Conservation (phyloP, 768 basidiomycete species). For the Collybia mongolica region DNA sequence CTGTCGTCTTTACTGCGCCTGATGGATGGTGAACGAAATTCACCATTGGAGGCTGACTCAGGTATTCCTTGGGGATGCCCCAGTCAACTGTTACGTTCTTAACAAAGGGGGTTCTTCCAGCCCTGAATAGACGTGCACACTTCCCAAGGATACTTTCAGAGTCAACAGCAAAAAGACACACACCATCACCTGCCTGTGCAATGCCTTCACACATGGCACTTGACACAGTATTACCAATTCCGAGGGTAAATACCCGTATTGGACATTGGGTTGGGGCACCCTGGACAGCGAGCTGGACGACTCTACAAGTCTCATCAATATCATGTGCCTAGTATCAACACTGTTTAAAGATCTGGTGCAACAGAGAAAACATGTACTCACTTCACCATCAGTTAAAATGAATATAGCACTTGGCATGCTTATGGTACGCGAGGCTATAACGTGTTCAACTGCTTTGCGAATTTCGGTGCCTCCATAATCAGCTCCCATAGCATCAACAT, state of each 20-base stretch:
- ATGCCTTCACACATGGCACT: conserved; percentile 51
- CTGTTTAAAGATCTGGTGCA: not conserved
- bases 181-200: conserved; percentile 54
- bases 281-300: conserved; percentile 29
- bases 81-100: conserved; percentile 50
- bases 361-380: conserved; percentile 15
- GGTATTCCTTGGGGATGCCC: conserved; percentile 31
- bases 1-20: conserved; percentile 15
- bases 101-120: conserved; percentile 46
- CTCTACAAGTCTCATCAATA: conserved; percentile 15
- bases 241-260: conserved; percentile 55
- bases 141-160: conserved; percentile 47
- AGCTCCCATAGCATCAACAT: conserved; percentile 39
- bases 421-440: conserved; percentile 31
- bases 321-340: conserved; percentile 15
- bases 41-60: conserved; percentile 12
- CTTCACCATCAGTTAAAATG: conserved; percentile 58
- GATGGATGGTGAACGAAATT: conserved; percentile 7
- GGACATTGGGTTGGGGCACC: conserved; percentile 25
- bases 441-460: conserved; percentile 32
- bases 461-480: conserved; percentile 54
- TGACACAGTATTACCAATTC: conserved; percentile 52
- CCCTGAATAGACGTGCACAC: conserved; percentile 47
- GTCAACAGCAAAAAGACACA: conserved; percentile 42
- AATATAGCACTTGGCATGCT: conserved; percentile 48